Evolutionary conservation across 495 filamentous ascomycete genomes (phyloP), one percentile per base, ranked within the genome.

Genomic region (Articulospora tetracladia): DNA sequence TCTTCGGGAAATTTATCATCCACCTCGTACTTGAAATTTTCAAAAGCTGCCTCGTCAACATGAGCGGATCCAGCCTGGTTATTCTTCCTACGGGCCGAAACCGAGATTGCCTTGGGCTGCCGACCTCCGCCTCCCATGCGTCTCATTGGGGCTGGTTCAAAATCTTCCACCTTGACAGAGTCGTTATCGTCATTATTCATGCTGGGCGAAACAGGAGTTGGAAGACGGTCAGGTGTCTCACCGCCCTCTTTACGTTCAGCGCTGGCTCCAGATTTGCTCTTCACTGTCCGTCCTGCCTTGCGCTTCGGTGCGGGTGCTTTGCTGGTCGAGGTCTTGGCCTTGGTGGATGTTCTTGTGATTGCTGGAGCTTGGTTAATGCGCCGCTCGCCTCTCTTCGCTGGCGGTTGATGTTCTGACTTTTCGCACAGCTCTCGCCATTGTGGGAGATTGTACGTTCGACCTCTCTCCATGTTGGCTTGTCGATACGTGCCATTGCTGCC

Each of bases 401-500:
- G 94, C 0, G 93, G 95, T 67, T 98, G 94, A 68, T 98, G 92
- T 61, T 96, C 91, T 69, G 89, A 89, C 72, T 96, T 91, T 53
- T 97, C 88, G 66, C 91, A 95, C 36, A 98, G 77, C 41, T 86
- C 83, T 62, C 91, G 90, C 94, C 94, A 98, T 72, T 98, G 92
- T 0, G 93, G 93, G 8, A 98, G 78, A 69, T 96, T 98, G 75
- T 98, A 98, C 24, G 90, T 90, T 71, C 95, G 81, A 72, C 95
- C 91, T 72, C 95, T 93, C 69, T 97, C 88, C 30, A 98, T 90
- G 67, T 98, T 98, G 67, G 91, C 89, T 66, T 98, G 95, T 25
- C 93, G 92, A 69, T 96, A 98, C 30, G 88, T 93, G 26, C 95
- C 94, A 66, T 93, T 88, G 53, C 86, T 90, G 11, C 93, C 95